These are phyloP conservation scores for Panus rudis DNA, from an alignment of 768 basidiomycete genomes.

Conservation along the genomic window DNA sequence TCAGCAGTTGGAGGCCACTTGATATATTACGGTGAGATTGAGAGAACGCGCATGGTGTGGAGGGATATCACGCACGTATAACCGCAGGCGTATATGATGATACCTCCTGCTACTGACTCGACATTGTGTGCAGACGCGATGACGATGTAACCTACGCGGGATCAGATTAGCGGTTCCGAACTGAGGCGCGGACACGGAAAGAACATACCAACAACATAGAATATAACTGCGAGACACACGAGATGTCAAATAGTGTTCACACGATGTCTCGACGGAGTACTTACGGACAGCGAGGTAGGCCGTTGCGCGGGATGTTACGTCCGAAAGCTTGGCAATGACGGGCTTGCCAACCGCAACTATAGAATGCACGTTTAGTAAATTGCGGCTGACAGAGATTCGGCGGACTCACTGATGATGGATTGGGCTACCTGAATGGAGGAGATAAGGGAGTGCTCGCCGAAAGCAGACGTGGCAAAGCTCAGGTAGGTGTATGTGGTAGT, in stretches of 20 bases:
- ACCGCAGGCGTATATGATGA: slow-evolving; percentile 52
- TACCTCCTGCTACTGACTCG: slow-evolving; percentile 27
- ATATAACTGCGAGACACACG: slow-evolving; percentile 20
- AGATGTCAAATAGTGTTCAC: slow-evolving; percentile 24
- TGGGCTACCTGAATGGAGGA: slow-evolving; percentile 23
- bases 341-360: slow-evolving; percentile 31
- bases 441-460: slow-evolving; percentile 18
- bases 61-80: slow-evolving; percentile 41
- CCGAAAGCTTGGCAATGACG: slow-evolving; percentile 46
- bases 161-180: slow-evolving; percentile 3
- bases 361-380: background rate
- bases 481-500: slow-evolving; percentile 60
- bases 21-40: background rate
- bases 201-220: slow-evolving; percentile 34
- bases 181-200: slow-evolving; percentile 12
- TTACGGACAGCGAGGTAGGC: slow-evolving; percentile 44
- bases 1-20: slow-evolving; percentile 56
- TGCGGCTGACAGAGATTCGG: background rate
- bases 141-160: slow-evolving; percentile 28
- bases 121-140: slow-evolving; percentile 22
- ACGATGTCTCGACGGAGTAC: slow-evolving; percentile 11
- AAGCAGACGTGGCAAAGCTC: slow-evolving; percentile 20
- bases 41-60: slow-evolving; percentile 7
- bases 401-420: slow-evolving; percentile 29
- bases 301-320: slow-evolving; percentile 41